Evolutionary conservation across 805 yeast species (phyloP).

Genomic region (Zygoascus tannicola): DNA sequence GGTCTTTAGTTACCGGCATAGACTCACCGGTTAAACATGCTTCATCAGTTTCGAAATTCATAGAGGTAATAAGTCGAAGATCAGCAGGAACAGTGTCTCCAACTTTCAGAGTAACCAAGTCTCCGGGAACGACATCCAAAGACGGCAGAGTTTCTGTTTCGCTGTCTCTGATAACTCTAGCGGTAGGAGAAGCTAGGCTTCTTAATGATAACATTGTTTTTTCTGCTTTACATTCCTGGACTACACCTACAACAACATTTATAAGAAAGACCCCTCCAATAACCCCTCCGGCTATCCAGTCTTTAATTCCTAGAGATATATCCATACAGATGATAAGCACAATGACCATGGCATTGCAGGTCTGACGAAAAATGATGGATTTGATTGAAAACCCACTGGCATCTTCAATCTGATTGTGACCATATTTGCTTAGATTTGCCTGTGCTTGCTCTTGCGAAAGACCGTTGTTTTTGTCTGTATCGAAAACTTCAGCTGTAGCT

Average conservation of each 20-base stretch:
- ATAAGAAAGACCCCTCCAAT: constrained; percentile 57
- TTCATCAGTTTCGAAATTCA: constrained; percentile 65
- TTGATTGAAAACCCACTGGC: constrained; percentile 45
- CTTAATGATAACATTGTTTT: constrained; percentile 69
- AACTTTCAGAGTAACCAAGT: constrained; percentile 49
- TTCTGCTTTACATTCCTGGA: constrained; percentile 67
- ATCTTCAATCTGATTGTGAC: constrained; percentile 54
- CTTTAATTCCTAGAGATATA: constrained; percentile 61
- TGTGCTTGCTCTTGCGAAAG: constrained; percentile 32
- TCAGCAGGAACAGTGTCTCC: constrained; percentile 77
- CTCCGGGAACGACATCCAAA: constrained; percentile 52
- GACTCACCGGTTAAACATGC: constrained; percentile 62
- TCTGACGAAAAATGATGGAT: constrained; percentile 53
- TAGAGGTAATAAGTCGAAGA: constrained; percentile 44
- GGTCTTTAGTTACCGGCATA: constrained; percentile 51
- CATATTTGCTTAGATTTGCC: constrained; percentile 31
- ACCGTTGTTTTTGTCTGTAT: constrained; percentile 42
- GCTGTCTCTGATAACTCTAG: constrained; percentile 57
- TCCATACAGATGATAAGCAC: constrained; percentile 61
- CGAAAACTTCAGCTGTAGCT: constrained; percentile 32
- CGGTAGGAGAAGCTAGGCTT: constrained; percentile 60
- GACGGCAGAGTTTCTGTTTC: constrained; percentile 48
- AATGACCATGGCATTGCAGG: constrained; percentile 70
- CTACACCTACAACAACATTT: constrained; percentile 57
- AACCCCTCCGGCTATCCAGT: constrained; percentile 79